These are phyloP conservation scores for Echinosphaeria canescens DNA, from an alignment of 2,329 filamentous ascomycete genomes.

Conservation along the genomic window DNA sequence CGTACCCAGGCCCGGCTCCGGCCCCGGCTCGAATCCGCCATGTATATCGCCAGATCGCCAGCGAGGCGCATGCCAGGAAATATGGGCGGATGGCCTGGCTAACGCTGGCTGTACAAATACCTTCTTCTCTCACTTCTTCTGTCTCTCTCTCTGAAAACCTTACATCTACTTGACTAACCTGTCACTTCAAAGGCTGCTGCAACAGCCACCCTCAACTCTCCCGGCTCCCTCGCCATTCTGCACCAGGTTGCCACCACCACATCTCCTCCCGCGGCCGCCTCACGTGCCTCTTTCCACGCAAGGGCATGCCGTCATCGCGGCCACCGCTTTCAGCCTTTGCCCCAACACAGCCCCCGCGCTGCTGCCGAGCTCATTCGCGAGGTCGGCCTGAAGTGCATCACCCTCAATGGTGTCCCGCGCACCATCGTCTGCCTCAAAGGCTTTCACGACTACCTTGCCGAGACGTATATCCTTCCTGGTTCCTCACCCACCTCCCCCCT, in stretches of 20 bases:
- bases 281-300: too few species aligned
- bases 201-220: slow-evolving; percentile 73
- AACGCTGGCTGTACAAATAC: slow-evolving; percentile 25
- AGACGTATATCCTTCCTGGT: too few species aligned
- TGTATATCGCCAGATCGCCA: slow-evolving; percentile 41
- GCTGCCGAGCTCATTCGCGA: slow-evolving; percentile 55
- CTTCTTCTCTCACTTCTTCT: background rate
- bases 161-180: background rate
- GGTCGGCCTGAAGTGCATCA: slow-evolving; percentile 56
- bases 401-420: slow-evolving; percentile 64
- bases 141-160: too few species aligned
- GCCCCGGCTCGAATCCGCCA: slow-evolving; percentile 40
- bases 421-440: slow-evolving; percentile 65
- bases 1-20: slow-evolving; percentile 40
- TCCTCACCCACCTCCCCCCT: too few species aligned
- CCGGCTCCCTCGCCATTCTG: slow-evolving; percentile 46
- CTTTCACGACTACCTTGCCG: too few species aligned
- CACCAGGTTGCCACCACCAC: slow-evolving; percentile 24
- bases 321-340: too few species aligned
- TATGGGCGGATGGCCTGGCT: slow-evolving; percentile 45
- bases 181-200: slow-evolving; percentile 72
- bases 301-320: too few species aligned
- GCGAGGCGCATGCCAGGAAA: slow-evolving; percentile 36
- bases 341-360: slow-evolving; percentile 14
- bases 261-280: slow-evolving; percentile 2